Evolutionary conservation across 176 grass and related monocot genomes (phyloP).

Genomic region (Secale cereale): DNA sequence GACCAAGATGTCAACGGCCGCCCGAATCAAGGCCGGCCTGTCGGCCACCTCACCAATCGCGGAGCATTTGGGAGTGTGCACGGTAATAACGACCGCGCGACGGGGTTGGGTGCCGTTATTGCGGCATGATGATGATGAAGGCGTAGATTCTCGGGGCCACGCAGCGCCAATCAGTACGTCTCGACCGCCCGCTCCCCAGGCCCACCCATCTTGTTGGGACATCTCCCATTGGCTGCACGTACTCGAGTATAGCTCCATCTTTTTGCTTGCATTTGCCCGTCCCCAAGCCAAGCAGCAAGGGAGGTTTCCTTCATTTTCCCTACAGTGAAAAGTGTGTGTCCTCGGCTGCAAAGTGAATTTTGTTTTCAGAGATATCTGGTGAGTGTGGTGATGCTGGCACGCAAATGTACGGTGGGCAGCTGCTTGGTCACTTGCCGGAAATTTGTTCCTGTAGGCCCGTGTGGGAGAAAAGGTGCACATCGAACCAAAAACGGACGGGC

Average conservation of each 20-base stretch:
- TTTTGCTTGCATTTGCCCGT: too few relatives aligned
- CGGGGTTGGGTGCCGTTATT: neutral
- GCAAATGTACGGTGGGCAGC: neutral
- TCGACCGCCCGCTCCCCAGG: neutral
- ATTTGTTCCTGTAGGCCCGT: neutral
- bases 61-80: too few relatives aligned
- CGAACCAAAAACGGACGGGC: neutral
- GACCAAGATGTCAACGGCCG: neutral
- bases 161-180: neutral
- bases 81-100: neutral
- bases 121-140: neutral
- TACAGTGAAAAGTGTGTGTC: neutral
- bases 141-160: neutral
- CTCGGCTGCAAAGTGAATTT: neutral
- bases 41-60: neutral
- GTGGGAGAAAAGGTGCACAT: neutral
- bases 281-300: neutral
- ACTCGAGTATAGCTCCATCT: neutral
- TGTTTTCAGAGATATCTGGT: neutral
- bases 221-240: neutral
- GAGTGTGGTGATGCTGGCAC: too few relatives aligned
- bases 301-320: neutral
- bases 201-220: neutral
- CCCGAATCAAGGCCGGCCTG: neutral
- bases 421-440: neutral